Evolutionary conservation across 2,329 filamentous ascomycete genomes (phyloP).

Genomic region (Leptographium radiaticola): DNA sequence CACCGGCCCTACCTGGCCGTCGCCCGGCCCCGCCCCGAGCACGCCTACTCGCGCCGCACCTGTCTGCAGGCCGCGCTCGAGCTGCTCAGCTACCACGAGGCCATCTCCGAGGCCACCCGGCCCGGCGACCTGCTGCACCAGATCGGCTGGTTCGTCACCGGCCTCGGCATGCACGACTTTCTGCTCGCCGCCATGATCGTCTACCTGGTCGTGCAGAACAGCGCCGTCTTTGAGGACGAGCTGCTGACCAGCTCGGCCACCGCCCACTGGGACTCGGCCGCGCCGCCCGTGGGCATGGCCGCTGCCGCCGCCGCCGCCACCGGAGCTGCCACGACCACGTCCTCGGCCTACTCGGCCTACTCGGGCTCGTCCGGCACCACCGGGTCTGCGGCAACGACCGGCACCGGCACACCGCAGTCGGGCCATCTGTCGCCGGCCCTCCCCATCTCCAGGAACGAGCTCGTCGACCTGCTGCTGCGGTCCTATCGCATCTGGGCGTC

Average conservation of each 20-base stretch:
- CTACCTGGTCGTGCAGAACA: constrained; percentile 36
- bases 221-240: constrained; percentile 13
- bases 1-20: constrained; percentile 40
- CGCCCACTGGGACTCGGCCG: background rate
- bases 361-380: constrained; percentile 9
- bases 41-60: constrained; percentile 36
- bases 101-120: constrained; percentile 33
- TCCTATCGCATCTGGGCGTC: constrained; percentile 32
- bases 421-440: constrained; percentile 3
- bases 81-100: constrained; percentile 33
- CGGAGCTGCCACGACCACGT: background rate
- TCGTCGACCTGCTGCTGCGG: constrained; percentile 26
- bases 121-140: constrained; percentile 39
- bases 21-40: constrained; percentile 26
- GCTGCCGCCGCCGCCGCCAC: no score
- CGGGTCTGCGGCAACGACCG: background rate
- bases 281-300: no score
- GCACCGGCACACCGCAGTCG: background rate
- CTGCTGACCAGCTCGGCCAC: background rate
- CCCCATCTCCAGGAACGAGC: constrained; percentile 14
- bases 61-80: constrained; percentile 36
- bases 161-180: constrained; percentile 46
- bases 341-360: background rate
- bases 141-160: constrained; percentile 43
- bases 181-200: constrained; percentile 48